Evolutionary conservation across 2,329 filamentous ascomycete species (phyloP).

Genomic region (Rosellinia necatrix): DNA sequence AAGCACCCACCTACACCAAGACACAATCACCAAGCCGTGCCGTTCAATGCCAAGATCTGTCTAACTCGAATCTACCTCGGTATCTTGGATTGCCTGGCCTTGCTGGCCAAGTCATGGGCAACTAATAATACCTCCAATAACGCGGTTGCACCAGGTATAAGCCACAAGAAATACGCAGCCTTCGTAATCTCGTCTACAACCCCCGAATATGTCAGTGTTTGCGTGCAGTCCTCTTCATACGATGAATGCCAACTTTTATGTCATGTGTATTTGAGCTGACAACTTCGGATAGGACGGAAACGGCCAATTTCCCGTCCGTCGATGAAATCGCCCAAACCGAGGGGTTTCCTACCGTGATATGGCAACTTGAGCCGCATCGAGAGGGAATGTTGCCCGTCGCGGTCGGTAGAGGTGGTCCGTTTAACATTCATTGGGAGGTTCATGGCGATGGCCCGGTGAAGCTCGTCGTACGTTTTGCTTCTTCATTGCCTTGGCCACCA

Average conservation of each 20-base stretch:
- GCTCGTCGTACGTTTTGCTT: constrained; percentile 66
- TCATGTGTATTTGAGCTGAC: too few species aligned
- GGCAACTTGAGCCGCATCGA: constrained; percentile 69
- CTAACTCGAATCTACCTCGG: neutral
- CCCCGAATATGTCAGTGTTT: constrained; percentile 14
- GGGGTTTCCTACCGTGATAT: constrained; percentile 68
- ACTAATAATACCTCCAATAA: too few species aligned
- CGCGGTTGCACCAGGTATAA: too few species aligned
- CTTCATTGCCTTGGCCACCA: too few species aligned
- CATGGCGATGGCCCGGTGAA: constrained; percentile 76
- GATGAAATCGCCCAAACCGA: constrained; percentile 55
- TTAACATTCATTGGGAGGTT: constrained; percentile 78
- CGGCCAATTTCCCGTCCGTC: constrained; percentile 32
- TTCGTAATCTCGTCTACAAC: neutral
- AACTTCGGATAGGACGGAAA: constrained; percentile 8
- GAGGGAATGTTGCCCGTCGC: constrained; percentile 68
- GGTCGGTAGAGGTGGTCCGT: constrained; percentile 71
- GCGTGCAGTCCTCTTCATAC: neutral
- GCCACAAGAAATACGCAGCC: neutral
- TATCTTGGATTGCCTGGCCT: too few species aligned
- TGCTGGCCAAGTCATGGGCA: too few species aligned
- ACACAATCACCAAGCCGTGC: too few species aligned
- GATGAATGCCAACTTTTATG: too few species aligned
- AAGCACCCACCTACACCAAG: neutral
- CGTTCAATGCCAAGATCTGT: neutral